phyloP scores from a whole-genome alignment of 345 rosid species.

The Cardamine resedifolia region DNA sequence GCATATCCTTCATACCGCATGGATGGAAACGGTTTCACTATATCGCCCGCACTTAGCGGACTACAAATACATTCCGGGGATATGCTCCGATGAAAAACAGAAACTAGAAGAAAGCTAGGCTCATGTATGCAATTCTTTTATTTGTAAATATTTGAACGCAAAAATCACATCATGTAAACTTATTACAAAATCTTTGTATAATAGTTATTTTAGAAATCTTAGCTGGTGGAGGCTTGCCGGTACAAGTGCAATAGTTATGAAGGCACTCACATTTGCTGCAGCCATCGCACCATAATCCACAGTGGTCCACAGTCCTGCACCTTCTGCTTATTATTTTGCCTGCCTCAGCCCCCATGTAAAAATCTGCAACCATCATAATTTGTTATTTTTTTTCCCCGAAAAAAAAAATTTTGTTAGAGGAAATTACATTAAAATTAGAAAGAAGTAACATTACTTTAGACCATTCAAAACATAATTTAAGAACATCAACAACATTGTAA shows the following conservation, averaged over 20 bases:
- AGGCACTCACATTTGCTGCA: slow-evolving; percentile 14
- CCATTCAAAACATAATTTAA: no score
- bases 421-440: no score
- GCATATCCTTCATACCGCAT: slow-evolving; percentile 35
- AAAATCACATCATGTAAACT: not conserved
- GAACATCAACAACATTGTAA: no score
- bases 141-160: slow-evolving; percentile 21
- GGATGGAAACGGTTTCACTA: slow-evolving; percentile 35
- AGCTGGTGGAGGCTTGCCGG: not conserved
- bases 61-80: slow-evolving; percentile 34
- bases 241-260: not conserved
- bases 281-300: not conserved
- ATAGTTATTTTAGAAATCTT: no score
- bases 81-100: slow-evolving; percentile 26
- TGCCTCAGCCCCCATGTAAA: slow-evolving; percentile 2
- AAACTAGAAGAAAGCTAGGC: slow-evolving; percentile 6
- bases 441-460: no score
- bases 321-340: slow-evolving; percentile 1
- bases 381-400: no score
- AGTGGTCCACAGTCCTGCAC: not conserved
- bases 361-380: slow-evolving; percentile 1
- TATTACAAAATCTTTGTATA: slow-evolving; percentile 5
- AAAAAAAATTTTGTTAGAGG: no score
- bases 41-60: slow-evolving; percentile 34
- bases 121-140: not conserved